Conservation (phyloP, 306 rosid genomes). For the Dalbergia cochinchinensis region DNA sequence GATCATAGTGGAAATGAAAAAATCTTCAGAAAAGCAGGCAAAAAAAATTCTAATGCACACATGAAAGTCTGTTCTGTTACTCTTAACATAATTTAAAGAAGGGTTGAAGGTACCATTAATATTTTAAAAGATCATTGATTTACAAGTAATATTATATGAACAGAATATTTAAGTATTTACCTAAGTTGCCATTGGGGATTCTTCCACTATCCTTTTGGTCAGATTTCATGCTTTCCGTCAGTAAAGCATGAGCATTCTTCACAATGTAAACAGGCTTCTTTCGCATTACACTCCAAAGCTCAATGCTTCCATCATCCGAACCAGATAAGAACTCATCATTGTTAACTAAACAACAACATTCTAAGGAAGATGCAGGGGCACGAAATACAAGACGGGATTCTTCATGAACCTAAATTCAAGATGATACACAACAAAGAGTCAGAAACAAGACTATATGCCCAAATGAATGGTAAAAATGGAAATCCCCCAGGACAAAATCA, state of each 20-base stretch:
- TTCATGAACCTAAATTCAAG: slow-evolving; percentile 84
- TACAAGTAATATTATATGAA: background rate
- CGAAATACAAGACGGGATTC: slow-evolving; percentile 91
- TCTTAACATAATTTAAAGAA: slow-evolving; percentile 9
- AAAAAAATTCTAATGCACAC: background rate
- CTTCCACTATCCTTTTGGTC: slow-evolving; percentile 56
- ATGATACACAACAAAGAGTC: slow-evolving; percentile 34
- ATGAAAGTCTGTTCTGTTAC: slow-evolving; percentile 8
- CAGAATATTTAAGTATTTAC: slow-evolving; percentile 49
- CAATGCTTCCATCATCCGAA: slow-evolving; percentile 89
- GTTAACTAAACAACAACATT: slow-evolving; percentile 84
- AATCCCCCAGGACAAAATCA: slow-evolving; percentile 14
- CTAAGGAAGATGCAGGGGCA: slow-evolving; percentile 87
- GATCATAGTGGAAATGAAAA: too few relatives aligned
- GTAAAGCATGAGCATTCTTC: slow-evolving; percentile 78
- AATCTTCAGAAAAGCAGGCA: background rate
- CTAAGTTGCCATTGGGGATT: slow-evolving; percentile 74
- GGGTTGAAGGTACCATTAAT: slow-evolving; percentile 15
- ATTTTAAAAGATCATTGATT: background rate
- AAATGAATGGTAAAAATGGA: background rate
- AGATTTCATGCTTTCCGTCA: slow-evolving; percentile 49
- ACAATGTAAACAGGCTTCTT: slow-evolving; percentile 86
- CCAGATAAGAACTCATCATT: slow-evolving; percentile 91
- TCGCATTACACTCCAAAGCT: slow-evolving; percentile 73
- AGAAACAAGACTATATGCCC: slow-evolving; percentile 1